Percentiles rank a stretch among this genome's conserved stretches.
phyloP scores from a whole-genome alignment of 352 stramenopile species.

The Blastocystis sp. region DNA sequence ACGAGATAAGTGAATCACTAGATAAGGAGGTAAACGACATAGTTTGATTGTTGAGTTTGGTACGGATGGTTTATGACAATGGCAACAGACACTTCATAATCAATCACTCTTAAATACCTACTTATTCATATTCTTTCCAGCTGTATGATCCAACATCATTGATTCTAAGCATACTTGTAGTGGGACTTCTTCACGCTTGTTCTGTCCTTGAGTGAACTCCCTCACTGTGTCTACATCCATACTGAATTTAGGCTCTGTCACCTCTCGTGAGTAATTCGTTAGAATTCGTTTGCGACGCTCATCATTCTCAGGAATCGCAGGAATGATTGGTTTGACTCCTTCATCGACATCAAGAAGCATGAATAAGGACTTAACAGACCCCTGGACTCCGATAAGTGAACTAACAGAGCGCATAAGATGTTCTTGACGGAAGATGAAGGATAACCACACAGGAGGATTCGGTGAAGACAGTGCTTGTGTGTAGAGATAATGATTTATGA shows the following conservation, averaged over 20 bases:
- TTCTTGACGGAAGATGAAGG: not conserved
- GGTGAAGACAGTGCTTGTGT: not conserved
- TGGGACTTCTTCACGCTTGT: not conserved
- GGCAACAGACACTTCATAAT: not conserved
- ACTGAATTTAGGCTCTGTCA: not conserved
- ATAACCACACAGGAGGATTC: not conserved
- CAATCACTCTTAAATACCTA: not conserved
- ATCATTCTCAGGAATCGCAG: not conserved
- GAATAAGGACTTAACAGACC: not conserved
- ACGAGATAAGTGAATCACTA: not conserved
- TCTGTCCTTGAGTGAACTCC: not conserved
- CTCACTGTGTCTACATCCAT: not conserved
- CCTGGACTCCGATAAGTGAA: not conserved
- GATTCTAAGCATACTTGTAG: not conserved
- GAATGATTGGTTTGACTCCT: not conserved
- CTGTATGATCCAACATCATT: not conserved
- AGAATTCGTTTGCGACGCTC: not conserved
- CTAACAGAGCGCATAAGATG: not conserved
- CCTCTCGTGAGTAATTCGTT: not conserved
- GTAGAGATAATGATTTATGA: not conserved
- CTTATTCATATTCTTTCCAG: not conserved
- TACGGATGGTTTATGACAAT: not conserved
- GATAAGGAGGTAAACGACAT: not conserved
- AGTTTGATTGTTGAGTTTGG: not conserved
- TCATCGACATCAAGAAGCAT: slow-evolving; percentile 12